phyloP scores from a whole-genome alignment of 139 green algal species.

The Tetradesmus obliquus region DNA sequence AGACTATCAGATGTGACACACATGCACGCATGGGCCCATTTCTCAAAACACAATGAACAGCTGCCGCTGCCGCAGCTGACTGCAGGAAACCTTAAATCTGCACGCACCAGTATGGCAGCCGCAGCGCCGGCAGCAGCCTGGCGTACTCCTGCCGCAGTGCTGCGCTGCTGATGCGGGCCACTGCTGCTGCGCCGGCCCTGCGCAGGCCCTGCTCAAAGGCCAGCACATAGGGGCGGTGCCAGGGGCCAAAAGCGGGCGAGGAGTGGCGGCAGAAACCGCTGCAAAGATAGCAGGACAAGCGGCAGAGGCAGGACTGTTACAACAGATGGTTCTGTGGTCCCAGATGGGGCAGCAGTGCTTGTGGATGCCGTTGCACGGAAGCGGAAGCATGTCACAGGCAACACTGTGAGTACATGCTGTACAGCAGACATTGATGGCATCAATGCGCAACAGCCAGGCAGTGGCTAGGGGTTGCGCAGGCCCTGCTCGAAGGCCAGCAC shows the following conservation, averaged over 20 bases:
- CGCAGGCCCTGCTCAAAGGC: slow-evolving; percentile 24
- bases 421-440: no score
- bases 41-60: no score
- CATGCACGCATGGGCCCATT: no score
- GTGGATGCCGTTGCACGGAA: no score
- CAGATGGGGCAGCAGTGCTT: no score
- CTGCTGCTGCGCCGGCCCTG: not conserved
- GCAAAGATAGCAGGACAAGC: not conserved
- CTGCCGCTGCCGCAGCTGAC: no score
- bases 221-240: slow-evolving; percentile 8
- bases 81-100: not conserved
- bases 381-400: no score
- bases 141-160: not conserved
- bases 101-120: slow-evolving; percentile 18
- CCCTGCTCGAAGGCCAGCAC: not conserved
- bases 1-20: no score
- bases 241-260: not conserved
- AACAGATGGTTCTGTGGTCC: no score
- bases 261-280: slow-evolving; percentile 12
- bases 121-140: not conserved
- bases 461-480: not conserved
- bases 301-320: no score
- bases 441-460: no score
- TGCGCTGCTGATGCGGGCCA: not conserved
- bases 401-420: no score